Evolutionary conservation across 176 grass and related monocot genomes (phyloP), one percentile per base, ranked within the genome.

Genomic region (Carex myosuroides): DNA sequence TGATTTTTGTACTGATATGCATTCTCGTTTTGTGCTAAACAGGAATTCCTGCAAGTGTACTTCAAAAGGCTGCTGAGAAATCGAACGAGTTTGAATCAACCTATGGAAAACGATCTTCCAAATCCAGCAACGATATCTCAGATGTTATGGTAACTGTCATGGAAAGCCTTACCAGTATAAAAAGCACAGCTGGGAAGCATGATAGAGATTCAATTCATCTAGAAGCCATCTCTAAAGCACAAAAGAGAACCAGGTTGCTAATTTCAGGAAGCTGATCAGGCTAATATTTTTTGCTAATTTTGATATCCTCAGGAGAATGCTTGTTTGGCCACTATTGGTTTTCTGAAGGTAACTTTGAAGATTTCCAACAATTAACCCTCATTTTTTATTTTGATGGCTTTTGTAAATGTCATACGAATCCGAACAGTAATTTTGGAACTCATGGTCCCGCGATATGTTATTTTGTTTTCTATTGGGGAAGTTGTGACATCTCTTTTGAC

Each of bases 41-140:
- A 98, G 95, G 95, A 83, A 89, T 98, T 87, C 95, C 95, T 76
- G 69, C 85, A 29, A 88, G 87, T 29, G 91, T 95, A 80, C 89
- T 98, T 89, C 89, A 85, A 83, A 95, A 87, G 50, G 95, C 95
- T 24, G 85, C 80, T 33, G 57, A 90, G 85, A 98, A 94, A 73
- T 98, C 95, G 0, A 86, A 13, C 63, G 92, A 93, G 8, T 98
- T 98, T 86, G 95, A 98, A 84, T 87, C 85, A 26, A 92, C 29
- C 74, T 93, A 94, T 60, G 88, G 89, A 78, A 98, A 91, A 41
- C 79, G 44, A 26, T 53, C 33, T 13, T 8, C 5, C 21, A 41
- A 60, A 78, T 77, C 24, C 35, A 79, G 81, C 57, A 74, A 85
- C 53, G 74, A 75, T 69, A 64, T 83, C 79, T 50, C 39, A n/a